phyloP scores from a whole-genome alignment of 163 green algal species.

The Chloromonas sp. region DNA sequence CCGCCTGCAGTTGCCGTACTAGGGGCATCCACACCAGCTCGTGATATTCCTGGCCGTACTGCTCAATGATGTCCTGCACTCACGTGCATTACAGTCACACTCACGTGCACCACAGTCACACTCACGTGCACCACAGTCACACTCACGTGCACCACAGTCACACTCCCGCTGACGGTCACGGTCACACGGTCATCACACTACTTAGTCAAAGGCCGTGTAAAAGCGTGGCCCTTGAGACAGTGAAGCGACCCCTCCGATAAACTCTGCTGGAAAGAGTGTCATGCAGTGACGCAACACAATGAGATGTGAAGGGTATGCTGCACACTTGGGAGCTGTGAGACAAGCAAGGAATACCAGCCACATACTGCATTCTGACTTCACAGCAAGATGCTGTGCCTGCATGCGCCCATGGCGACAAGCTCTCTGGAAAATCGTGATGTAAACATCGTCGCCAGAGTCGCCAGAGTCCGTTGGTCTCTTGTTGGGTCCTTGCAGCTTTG shows the following conservation, averaged over 20 bases:
- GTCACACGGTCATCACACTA: background rate
- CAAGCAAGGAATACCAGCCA: no score
- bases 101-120: background rate
- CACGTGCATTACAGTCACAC: background rate
- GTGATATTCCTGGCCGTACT: constrained; percentile 52
- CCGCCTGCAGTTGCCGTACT: constrained; percentile 24
- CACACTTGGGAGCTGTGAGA: no score
- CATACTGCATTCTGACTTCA: no score
- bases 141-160: background rate
- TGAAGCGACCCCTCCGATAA: background rate
- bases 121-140: background rate
- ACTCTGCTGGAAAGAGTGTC: background rate
- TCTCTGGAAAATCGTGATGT: background rate
- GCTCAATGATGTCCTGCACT: constrained; percentile 38
- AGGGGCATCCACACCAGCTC: constrained; percentile 41
- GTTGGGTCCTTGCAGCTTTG: no score
- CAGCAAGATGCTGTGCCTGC: no score
- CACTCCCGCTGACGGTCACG: background rate
- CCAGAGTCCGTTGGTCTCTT: background rate
- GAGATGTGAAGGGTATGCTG: no score
- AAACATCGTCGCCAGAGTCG: background rate
- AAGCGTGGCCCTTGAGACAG: background rate
- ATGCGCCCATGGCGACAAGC: background rate
- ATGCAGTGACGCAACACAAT: no score
- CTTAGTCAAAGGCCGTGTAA: background rate